A percentile compares a stretch with the other conserved stretches of the same genome.
phyloP scores from a whole-genome alignment of 495 filamentous ascomycete genomes.

The Penicillium simplicissimum region DNA sequence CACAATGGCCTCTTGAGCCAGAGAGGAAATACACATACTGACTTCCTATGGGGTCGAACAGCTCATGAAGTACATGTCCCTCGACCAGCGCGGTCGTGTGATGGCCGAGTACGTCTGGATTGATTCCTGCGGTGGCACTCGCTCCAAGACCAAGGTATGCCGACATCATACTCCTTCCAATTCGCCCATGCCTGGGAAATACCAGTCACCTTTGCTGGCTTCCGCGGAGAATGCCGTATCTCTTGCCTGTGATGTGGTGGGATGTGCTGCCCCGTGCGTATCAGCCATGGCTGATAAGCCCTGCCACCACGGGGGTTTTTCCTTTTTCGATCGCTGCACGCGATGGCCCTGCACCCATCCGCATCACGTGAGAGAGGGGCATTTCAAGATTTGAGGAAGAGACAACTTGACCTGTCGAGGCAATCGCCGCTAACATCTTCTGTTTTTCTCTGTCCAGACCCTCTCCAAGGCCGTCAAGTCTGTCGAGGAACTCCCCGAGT shows the following conservation, averaged over 20 bases:
- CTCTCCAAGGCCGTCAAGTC: slow-evolving; percentile 62
- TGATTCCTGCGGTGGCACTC: slow-evolving; percentile 72
- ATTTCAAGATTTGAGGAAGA: background rate
- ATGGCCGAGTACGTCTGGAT: slow-evolving; percentile 99
- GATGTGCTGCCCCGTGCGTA: slow-evolving; percentile 19
- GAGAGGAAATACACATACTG: slow-evolving; percentile 45
- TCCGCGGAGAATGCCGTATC: background rate
- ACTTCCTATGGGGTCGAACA: slow-evolving; percentile 46
- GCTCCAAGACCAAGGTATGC: slow-evolving; percentile 91
- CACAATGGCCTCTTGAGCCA: slow-evolving; percentile 37
- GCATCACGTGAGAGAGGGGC: slow-evolving; percentile 34
- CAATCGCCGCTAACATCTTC: slow-evolving; percentile 13
- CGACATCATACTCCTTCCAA: slow-evolving; percentile 8
- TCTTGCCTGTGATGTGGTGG: background rate
- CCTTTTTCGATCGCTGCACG: slow-evolving; percentile 10
- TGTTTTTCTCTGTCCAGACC: slow-evolving; percentile 56
- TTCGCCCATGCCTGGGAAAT: background rate
- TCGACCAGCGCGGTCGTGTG: slow-evolving; percentile 81
- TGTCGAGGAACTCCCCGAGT: slow-evolving; percentile 87
- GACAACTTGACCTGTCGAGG: background rate
- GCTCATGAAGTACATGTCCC: slow-evolving; percentile 88
- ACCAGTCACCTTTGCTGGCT: background rate
- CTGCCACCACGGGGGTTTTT: slow-evolving; percentile 31
- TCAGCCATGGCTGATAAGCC: slow-evolving; percentile 31
- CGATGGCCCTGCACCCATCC: slow-evolving; percentile 33